A percentile compares a stretch with the other conserved stretches of the same genome.
Evolutionary conservation across 2,329 filamentous ascomycete species (phyloP).

Genomic region (Pleomassaria siparia): DNA sequence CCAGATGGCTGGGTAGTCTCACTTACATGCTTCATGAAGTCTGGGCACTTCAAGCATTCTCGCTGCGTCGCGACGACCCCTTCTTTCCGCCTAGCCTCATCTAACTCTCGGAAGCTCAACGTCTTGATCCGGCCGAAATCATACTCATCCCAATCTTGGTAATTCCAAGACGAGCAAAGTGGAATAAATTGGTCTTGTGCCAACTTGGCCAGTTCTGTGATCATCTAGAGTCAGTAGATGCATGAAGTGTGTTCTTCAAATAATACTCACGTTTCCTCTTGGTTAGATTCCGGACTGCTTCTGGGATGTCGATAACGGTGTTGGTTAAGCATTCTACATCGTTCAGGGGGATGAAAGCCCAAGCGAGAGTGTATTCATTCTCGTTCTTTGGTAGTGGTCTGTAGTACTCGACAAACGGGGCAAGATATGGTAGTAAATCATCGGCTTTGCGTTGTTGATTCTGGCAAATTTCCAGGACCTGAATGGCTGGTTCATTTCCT

Average conservation of each 20-base stretch:
- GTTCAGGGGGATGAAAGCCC: conserved; percentile 68
- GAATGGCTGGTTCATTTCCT: conserved; percentile 68
- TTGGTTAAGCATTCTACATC: conserved; percentile 85
- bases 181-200: conserved; percentile 70
- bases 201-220: conserved; percentile 54
- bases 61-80: conserved; percentile 65
- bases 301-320: conserved; percentile 58
- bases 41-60: conserved; percentile 68
- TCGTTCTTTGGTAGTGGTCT: conserved; percentile 66
- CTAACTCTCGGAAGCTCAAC: conserved; percentile 75
- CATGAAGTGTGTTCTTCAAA: neutral
- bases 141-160: conserved; percentile 77
- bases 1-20: neutral
- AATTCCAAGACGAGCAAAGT: conserved; percentile 73
- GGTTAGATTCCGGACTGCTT: conserved; percentile 46
- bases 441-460: conserved; percentile 72
- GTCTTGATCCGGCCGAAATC: conserved; percentile 82
- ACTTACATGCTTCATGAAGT: conserved; percentile 86
- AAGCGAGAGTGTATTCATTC: conserved; percentile 68
- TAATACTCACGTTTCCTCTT: conserved; percentile 51
- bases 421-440: conserved; percentile 84
- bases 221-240: conserved; percentile 33
- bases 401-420: conserved; percentile 68
- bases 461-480: conserved; percentile 75
- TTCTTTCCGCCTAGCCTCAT: conserved; percentile 69